These are phyloP conservation scores for Tulasnella sp. DNA, from an alignment of 768 basidiomycete species.

Conservation along the genomic window DNA sequence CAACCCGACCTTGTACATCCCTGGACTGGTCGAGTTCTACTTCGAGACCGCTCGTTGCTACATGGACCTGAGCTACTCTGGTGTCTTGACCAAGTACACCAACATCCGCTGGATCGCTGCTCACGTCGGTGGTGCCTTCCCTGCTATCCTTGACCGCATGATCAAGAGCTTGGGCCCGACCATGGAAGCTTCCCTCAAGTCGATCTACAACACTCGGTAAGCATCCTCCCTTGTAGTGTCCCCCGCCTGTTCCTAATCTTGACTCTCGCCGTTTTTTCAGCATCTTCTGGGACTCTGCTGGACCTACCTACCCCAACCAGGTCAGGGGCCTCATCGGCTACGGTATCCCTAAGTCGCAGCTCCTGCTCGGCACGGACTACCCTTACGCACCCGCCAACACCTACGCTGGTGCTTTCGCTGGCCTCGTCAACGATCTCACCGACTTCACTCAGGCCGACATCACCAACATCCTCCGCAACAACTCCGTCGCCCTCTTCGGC, in stretches of 20 bases:
- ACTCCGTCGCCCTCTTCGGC: constrained; percentile 15
- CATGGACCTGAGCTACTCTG: constrained; percentile 19
- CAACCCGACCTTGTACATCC: constrained; percentile 11
- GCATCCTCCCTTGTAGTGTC: too few relatives aligned
- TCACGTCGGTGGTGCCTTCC: constrained; percentile 23
- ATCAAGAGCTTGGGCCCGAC: constrained; percentile 15
- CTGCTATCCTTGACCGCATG: constrained; percentile 17
- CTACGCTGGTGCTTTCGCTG: neutral
- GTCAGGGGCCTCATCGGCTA: constrained; percentile 19
- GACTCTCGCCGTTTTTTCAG: too few relatives aligned
- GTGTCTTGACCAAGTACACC: constrained; percentile 10
- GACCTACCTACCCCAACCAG: constrained; percentile 23
- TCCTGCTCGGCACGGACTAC: constrained; percentile 23
- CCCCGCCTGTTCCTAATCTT: too few relatives aligned
- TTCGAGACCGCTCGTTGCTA: constrained; percentile 23
- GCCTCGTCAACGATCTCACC: constrained; percentile 7
- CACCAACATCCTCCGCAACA: constrained; percentile 3
- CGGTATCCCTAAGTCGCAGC: constrained; percentile 21
- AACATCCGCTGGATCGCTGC: constrained; percentile 17
- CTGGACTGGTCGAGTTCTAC: constrained; percentile 24
- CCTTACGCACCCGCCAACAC: constrained; percentile 16
- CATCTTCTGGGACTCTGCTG: constrained; percentile 23
- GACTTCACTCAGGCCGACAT: neutral
- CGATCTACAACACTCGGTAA: constrained; percentile 18
- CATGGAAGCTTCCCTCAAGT: neutral